Percentiles rank a stretch among this genome's conserved stretches.
Conservation (phyloP, 2,329 filamentous ascomycete genomes). For the Cytospora chrysosperma region DNA sequence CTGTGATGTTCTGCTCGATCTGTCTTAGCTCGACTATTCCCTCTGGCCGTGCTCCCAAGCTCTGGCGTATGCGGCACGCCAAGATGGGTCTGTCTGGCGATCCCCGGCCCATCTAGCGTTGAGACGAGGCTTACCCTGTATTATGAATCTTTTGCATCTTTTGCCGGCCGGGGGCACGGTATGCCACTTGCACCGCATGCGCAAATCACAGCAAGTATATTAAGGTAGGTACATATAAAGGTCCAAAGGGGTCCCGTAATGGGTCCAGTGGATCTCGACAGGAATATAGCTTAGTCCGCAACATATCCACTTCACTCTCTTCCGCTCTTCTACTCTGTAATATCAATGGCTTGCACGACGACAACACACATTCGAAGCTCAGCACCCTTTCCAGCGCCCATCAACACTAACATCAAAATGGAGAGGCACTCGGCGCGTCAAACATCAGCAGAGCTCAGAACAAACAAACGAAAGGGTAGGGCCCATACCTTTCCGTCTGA, state of each 20-base stretch:
- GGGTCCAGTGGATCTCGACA: constrained; percentile 20
- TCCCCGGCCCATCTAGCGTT: constrained; percentile 4
- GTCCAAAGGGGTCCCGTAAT: constrained; percentile 20
- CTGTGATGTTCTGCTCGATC: constrained; percentile 18
- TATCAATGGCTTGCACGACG: constrained; percentile 24
- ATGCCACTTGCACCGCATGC: constrained; percentile 12
- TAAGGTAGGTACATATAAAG: constrained; percentile 18
- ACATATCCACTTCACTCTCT: constrained; percentile 12
- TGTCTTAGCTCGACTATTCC: constrained; percentile 13
- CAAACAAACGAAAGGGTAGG: constrained; percentile 48
- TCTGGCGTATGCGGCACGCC: not conserved
- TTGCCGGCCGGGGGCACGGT: constrained; percentile 19
- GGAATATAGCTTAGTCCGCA: constrained; percentile 16
- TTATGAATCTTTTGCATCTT: constrained; percentile 5
- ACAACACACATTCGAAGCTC: constrained; percentile 26
- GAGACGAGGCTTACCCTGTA: constrained; percentile 10
- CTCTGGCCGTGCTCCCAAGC: constrained; percentile 7
- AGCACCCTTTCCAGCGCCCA: constrained; percentile 22
- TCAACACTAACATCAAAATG: constrained; percentile 29
- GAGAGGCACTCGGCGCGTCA: constrained; percentile 39
- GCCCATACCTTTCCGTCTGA: constrained; percentile 19
- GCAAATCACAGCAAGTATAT: constrained; percentile 12
- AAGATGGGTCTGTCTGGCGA: constrained; percentile 10
- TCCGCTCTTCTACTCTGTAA: constrained; percentile 15
- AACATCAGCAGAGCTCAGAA: constrained; percentile 44